phyloP scores from a whole-genome alignment of 1,139 yeast genomes.

The Kluyveromyces marxianus region DNA sequence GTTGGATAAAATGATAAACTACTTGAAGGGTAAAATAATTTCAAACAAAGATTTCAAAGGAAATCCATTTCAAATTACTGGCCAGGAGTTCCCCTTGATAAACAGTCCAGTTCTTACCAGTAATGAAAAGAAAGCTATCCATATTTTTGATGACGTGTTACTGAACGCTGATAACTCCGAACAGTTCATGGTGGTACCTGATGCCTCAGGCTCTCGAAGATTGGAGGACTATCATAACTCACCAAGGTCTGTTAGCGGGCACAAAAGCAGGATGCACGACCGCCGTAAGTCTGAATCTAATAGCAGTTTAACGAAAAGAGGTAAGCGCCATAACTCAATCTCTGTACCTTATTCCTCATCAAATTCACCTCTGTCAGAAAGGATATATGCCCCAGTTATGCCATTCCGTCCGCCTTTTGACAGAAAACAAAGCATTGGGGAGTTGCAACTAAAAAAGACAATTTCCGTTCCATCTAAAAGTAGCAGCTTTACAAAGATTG shows the following conservation, averaged over 20 bases:
- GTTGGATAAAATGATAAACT: conserved; percentile 67
- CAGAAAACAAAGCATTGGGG: conserved; percentile 8
- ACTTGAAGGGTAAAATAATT: conserved; percentile 59
- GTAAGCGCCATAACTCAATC: conserved; percentile 4
- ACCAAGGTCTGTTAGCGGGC: conserved; percentile 4
- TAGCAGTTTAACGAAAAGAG: conserved; percentile 5
- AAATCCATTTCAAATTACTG: conserved; percentile 24
- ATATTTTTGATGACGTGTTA: conserved; percentile 9
- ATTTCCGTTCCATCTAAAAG: background rate
- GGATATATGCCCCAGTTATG: conserved; percentile 8
- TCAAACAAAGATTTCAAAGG: conserved; percentile 26
- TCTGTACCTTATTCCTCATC: conserved; percentile 7
- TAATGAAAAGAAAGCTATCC: conserved; percentile 7
- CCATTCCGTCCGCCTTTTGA: conserved; percentile 8
- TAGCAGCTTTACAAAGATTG: conserved; percentile 2
- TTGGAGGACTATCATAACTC: conserved; percentile 1
- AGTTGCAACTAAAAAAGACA: background rate
- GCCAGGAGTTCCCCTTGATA: conserved; percentile 9
- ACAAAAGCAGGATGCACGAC: conserved; percentile 6
- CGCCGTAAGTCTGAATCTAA: conserved; percentile 13
- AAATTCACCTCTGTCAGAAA: conserved; percentile 9
- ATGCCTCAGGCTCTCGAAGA: background rate
- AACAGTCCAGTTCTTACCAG: conserved; percentile 11
- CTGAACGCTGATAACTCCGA: conserved; percentile 9
- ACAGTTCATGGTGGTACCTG: conserved; percentile 8